Percentiles rank a stretch among this genome's conserved stretches.
Evolutionary conservation across 768 basidiomycete species (phyloP).

Genomic region (Kwoniella newhampshirensis): DNA sequence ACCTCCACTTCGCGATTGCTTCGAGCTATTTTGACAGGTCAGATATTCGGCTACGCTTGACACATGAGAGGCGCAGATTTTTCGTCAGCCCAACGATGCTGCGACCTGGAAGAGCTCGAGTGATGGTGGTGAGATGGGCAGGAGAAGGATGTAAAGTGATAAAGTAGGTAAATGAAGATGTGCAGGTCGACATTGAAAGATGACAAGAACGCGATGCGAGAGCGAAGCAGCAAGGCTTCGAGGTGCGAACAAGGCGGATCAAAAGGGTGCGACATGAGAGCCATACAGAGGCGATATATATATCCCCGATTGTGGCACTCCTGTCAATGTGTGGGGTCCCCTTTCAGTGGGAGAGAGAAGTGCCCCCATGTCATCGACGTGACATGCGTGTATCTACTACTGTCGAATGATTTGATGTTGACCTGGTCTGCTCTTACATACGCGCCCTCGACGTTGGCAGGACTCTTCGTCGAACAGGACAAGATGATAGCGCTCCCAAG

Average conservation of each 20-base stretch:
- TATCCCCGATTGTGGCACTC: constrained; percentile 16
- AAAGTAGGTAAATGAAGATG: constrained; percentile 1
- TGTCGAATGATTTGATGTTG: no score
- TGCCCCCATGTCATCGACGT: no score
- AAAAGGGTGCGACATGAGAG: not conserved
- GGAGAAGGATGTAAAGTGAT: not conserved
- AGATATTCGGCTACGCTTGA: not conserved
- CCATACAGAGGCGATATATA: not conserved
- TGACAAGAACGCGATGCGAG: constrained; percentile 16
- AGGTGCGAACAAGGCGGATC: no score
- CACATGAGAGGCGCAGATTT: no score
- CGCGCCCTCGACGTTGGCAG: no score
- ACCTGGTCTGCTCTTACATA: no score
- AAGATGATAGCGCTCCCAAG: not conserved
- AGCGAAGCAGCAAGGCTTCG: not conserved
- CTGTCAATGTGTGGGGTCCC: not conserved
- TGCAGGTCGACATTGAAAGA: constrained; percentile 7
- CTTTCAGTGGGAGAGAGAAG: no score
- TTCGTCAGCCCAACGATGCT: no score
- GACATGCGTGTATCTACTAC: no score
- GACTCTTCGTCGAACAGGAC: not conserved
- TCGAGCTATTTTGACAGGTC: constrained; percentile 1
- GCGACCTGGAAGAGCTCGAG: no score
- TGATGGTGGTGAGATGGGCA: not conserved
- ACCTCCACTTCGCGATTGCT: constrained; percentile 39